Evolutionary conservation across 305 asterid species (phyloP), one percentile per base, ranked within the genome.

Genomic region (Rubia balearica): DNA sequence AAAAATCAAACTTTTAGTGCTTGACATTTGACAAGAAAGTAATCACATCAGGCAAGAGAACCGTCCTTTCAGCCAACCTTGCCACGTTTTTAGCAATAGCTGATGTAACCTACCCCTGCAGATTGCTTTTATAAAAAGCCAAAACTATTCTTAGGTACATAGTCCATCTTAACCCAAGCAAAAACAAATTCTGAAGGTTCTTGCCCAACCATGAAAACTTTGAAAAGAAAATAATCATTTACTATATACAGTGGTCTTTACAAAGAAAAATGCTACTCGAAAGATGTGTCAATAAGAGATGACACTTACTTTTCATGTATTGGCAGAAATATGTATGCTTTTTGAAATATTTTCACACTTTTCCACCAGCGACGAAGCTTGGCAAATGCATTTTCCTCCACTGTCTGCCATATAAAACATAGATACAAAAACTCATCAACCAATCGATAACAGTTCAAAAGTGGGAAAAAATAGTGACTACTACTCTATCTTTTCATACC

Each of bases 351-450:
- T 76, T 86, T 87, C 74, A 94, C 89, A 45, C 93, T 95, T 83
- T 88, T 94, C 99, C 99, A 94, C 99, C 99, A 94, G 79, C 99
- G 85, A 79, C 99, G 85, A 73, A 94, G 83, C 88, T 89, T 94
- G 77, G 55, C 77, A 88, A 85, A 91, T 72, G 89, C 83, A 68
- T 78, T 73, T 79, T 84, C 88, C 79, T 72, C 80, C 69, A 82
- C 88, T 73, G 53, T 78, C 96, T 88, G 89, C 82, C 77, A 73
- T 66, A 74, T 62, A 75, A 78, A 51, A 24, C 8, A 68, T 30
- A 3, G 43, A 56, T 59, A 38, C 61, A n/a, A 46, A 72, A 41
- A 62, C 27, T 56, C 57, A 8, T 22, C 64, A 22, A 60, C 60
- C n/a, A 60, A 21, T 57, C 8, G 40, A 60, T 24, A 60, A 60